phyloP scores from a whole-genome alignment of 2,329 filamentous ascomycete species.

The Microsporum audouinii region DNA sequence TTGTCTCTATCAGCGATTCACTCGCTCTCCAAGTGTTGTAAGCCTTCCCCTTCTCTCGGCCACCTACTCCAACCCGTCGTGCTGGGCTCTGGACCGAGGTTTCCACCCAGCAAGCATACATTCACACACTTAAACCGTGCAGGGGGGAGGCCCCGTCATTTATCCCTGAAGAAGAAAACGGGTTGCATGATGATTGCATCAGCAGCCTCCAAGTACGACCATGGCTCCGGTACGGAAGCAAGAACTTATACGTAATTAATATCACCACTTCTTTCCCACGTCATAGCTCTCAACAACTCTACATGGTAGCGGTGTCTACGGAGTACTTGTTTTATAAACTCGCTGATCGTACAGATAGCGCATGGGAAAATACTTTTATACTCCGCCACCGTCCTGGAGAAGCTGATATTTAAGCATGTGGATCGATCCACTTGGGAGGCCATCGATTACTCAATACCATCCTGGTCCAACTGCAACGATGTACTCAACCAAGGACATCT shows the following conservation, averaged over 20 bases:
- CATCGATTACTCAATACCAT: neutral
- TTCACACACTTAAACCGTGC: neutral
- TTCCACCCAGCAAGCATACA: neutral
- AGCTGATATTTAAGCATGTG: neutral
- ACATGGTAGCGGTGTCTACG: neutral
- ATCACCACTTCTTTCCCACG: too few relatives aligned
- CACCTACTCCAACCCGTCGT: neutral
- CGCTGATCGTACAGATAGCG: neutral
- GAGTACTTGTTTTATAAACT: neutral
- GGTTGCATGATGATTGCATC: neutral
- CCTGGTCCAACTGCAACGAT: neutral
- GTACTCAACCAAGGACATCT: too few relatives aligned
- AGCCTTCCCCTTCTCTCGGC: too few relatives aligned
- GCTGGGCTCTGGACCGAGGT: neutral
- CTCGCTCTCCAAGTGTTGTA: too few relatives aligned
- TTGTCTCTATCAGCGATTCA: too few relatives aligned
- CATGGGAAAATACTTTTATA: neutral
- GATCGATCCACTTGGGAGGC: neutral
- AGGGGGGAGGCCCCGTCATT: too few relatives aligned
- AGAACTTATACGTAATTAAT: too few relatives aligned
- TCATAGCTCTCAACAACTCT: neutral
- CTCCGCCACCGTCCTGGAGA: neutral
- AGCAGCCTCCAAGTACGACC: neutral
- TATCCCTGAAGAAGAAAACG: neutral
- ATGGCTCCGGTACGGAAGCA: too few relatives aligned